A percentile compares a stretch with the other conserved stretches of the same genome.
Evolutionary conservation across 2,329 filamentous ascomycete genomes (phyloP).

Genomic region (Didymella pinodella): DNA sequence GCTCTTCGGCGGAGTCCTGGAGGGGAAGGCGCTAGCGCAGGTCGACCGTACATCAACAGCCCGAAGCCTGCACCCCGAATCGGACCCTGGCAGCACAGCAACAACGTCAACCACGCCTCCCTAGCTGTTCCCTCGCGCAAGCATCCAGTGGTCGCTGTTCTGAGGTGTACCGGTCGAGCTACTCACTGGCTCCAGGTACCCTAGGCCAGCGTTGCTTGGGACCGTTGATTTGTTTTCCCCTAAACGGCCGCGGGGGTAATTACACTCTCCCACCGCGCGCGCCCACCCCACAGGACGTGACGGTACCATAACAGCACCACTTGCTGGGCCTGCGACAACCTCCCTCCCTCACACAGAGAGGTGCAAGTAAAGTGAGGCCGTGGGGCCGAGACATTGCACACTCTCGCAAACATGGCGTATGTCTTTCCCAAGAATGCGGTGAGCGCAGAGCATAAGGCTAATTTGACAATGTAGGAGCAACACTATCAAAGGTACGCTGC

Average conservation of each 20-base stretch:
- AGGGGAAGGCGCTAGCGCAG: conserved; percentile 35
- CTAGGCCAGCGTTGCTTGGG: conserved; percentile 18
- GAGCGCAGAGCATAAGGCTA: conserved; percentile 53
- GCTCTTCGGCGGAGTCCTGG: conserved; percentile 14
- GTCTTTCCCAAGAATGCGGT: conserved; percentile 31
- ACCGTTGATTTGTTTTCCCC: conserved; percentile 40
- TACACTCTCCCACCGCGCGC: conserved; percentile 44
- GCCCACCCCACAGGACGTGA: conserved; percentile 36
- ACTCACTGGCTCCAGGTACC: conserved; percentile 3
- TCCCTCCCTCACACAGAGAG: conserved; percentile 21
- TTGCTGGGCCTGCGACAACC: conserved; percentile 34
- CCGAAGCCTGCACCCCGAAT: conserved; percentile 29
- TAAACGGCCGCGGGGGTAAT: conserved; percentile 44
- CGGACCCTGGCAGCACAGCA: conserved; percentile 24
- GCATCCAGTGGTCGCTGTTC: conserved; percentile 8
- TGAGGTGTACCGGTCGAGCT: conserved; percentile 12
- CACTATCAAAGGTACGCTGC: conserved; percentile 55
- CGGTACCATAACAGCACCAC: conserved; percentile 44
- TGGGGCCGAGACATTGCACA: conserved; percentile 45
- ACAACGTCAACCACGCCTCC: conserved; percentile 20
- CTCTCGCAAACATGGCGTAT: conserved; percentile 50
- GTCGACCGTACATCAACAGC: conserved; percentile 28
- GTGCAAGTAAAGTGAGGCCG: conserved; percentile 42
- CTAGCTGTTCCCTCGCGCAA: conserved; percentile 12
- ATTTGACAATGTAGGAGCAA: conserved; percentile 49